Base-by-base conservation (phyloP, 345 rosid species). In the Erodium maritimum region DNA sequence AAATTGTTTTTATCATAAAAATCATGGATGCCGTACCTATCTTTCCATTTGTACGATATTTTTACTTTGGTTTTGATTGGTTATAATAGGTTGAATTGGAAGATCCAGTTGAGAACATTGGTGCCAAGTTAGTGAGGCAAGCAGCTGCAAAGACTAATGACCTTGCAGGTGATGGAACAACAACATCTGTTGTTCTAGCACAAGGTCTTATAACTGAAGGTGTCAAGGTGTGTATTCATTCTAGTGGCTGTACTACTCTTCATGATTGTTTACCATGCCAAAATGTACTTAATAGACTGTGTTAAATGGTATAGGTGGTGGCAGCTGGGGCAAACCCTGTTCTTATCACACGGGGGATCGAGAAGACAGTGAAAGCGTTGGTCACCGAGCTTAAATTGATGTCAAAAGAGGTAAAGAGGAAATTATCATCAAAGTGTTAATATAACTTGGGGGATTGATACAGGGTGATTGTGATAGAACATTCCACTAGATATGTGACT, bases 261-360 rank as follows among this genome's bases (percentile, higher is more conserved):
- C 23, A 7, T 52, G 13, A 42, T 52, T 25, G 17, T 14, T 13
- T 10, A 0, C 9, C 14, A 1, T 56, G n/a, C 50, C 50, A 58
- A 11, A 13, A 6, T 61, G 21, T 20, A 13, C 53, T 16, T 37
- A 53, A 54, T 53, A 54, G 68, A 14, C 22, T 57, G 2, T 18
- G 29, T 53, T 52, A 14, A 48, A 12, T 46, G 25, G 10, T 73
- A 53, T 68, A 90, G 97, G 97, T 93, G 57, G 99, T 93, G 50
- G 97, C 97, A 64, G 99, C 99, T 33, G 99, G 99, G 57, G 99
- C 99, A 17, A 93, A 93, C 65, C 99, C 97, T 21, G 97, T 89
- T 55, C 74, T 89, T 54, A 93, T 93, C 61, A 89, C 97, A 3
- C 81, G 99, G 58, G 99, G 99, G 22, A 89, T 93, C 67, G 97